These are phyloP conservation scores for Penicillium crystallinum DNA, from an alignment of 495 filamentous ascomycete genomes.

Conservation along the genomic window DNA sequence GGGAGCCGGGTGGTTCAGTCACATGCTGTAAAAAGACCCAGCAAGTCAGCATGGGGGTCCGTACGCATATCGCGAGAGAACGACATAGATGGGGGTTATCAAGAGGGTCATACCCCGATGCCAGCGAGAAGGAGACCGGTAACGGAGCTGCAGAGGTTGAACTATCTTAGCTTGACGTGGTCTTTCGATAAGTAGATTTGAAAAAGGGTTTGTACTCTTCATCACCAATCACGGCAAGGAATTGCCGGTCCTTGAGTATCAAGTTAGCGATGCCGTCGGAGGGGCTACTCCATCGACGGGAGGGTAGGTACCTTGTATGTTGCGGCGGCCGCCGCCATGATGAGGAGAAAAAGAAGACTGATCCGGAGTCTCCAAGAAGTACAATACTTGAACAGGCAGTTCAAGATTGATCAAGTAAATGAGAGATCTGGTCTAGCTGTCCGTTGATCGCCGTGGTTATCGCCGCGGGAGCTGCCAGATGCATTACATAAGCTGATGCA, in stretches of 20 bases:
- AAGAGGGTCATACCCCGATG: constrained; percentile 67
- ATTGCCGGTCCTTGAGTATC: constrained; percentile 69
- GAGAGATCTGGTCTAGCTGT: constrained; percentile 4
- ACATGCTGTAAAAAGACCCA: constrained; percentile 53
- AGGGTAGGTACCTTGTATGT: constrained; percentile 36
- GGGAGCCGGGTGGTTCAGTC: constrained; percentile 70
- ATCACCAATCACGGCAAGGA: constrained; percentile 96
- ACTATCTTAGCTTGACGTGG: constrained; percentile 15
- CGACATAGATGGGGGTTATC: background rate
- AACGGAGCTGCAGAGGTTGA: constrained; percentile 64
- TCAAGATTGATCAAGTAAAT: background rate
- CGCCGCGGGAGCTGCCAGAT: constrained; percentile 17
- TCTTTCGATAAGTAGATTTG: background rate
- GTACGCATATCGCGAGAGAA: background rate
- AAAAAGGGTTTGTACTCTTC: constrained; percentile 57
- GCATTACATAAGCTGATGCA: constrained; percentile 26
- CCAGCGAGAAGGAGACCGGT: constrained; percentile 92
- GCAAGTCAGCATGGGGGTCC: background rate
- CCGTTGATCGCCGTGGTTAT: constrained; percentile 18
- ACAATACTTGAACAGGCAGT: background rate
- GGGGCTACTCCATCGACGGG: constrained; percentile 3
- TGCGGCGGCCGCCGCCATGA: constrained; percentile 34
- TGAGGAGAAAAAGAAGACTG: constrained; percentile 4
- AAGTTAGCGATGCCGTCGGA: constrained; percentile 22
- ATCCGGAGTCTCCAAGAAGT: background rate